phyloP scores from a whole-genome alignment of 139 green algal species.

The Coccomyxa sp. region DNA sequence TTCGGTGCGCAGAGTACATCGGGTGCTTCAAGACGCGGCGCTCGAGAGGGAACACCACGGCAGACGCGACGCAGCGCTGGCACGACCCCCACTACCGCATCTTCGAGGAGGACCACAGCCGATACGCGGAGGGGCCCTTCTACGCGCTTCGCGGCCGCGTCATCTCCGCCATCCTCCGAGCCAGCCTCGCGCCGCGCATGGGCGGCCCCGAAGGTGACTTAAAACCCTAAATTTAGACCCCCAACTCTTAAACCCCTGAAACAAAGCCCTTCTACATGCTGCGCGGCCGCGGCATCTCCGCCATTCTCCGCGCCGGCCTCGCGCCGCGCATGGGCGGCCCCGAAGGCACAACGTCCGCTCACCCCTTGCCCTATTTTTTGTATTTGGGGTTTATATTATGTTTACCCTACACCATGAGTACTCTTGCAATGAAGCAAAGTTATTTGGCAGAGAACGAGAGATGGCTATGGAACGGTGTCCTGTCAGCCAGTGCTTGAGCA shows the following conservation, averaged over 20 bases:
- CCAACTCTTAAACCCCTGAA: no score
- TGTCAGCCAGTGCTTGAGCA: no score
- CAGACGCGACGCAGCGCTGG: background rate
- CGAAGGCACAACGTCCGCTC: no score
- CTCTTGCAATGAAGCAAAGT: no score
- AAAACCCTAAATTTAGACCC: background rate
- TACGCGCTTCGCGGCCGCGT: background rate
- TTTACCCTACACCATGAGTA: background rate
- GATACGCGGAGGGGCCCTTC: constrained; percentile 1
- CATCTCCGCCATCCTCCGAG: background rate
- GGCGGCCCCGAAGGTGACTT: background rate
- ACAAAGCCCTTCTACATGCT: background rate
- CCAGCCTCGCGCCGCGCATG: background rate
- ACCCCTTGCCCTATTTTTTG: no score
- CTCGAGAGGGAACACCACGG: background rate
- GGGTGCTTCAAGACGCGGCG: background rate
- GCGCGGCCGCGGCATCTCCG: background rate
- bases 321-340: no score
- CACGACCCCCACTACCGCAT: background rate
- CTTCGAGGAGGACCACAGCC: background rate
- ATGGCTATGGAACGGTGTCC: no score
- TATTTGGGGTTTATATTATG: background rate
- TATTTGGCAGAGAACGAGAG: no score
- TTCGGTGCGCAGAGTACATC: background rate
- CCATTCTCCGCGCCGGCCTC: background rate